phyloP scores from a whole-genome alignment of 371 early-diverging fungal genomes.

The Apophysomyces sp. region DNA sequence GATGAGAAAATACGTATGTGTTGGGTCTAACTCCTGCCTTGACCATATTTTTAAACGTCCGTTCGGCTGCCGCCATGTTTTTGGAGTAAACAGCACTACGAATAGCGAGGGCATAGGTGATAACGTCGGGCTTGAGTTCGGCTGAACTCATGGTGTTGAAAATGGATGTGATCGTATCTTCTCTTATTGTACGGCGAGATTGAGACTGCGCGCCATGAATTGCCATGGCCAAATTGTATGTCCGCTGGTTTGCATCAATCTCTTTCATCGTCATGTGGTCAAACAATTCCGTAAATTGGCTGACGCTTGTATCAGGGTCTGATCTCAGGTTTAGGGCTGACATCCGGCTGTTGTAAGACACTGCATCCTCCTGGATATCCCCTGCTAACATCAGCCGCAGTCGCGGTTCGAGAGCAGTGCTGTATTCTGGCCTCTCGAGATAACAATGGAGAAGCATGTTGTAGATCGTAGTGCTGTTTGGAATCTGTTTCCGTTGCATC shows the following conservation, averaged over 20 bases:
- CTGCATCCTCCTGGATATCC: slow-evolving; percentile 10
- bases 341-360: slow-evolving; percentile 15
- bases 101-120: slow-evolving; percentile 32
- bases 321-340: slow-evolving; percentile 2
- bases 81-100: slow-evolving; percentile 31
- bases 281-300: not conserved
- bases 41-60: slow-evolving; percentile 28
- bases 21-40: slow-evolving; percentile 33
- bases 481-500: slow-evolving; percentile 26
- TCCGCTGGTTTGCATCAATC: slow-evolving; percentile 17
- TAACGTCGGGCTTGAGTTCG: slow-evolving; percentile 21
- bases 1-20: slow-evolving; percentile 34
- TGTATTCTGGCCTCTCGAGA: slow-evolving; percentile 16
- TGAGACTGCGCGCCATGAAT: slow-evolving; percentile 24
- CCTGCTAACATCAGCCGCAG: slow-evolving; percentile 12
- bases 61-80: slow-evolving; percentile 34
- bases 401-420: slow-evolving; percentile 11
- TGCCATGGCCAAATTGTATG: slow-evolving; percentile 34
- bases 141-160: slow-evolving; percentile 11
- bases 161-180: not conserved
- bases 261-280: not conserved
- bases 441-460: slow-evolving; percentile 21
- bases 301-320: not conserved
- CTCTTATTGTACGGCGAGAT: not conserved
- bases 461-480: slow-evolving; percentile 20